Conservation (phyloP, 768 basidiomycete genomes). For the Amanita jacksonii region DNA sequence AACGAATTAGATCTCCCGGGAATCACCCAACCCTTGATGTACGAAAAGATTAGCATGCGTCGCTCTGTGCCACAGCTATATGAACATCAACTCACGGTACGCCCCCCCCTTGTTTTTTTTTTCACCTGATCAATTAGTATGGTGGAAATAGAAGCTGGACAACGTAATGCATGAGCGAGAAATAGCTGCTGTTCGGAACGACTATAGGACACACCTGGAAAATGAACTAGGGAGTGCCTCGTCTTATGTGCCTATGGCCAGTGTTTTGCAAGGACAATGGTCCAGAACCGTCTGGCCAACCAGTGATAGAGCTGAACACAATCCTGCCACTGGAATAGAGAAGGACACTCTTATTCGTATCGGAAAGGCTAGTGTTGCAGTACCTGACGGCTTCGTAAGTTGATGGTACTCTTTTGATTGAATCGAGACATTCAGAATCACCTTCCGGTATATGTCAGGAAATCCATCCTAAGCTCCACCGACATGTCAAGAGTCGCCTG, state of each 20-base stretch:
- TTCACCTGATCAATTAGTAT: constrained; percentile 14
- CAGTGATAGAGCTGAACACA: constrained; percentile 35
- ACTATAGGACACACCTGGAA: constrained; percentile 58
- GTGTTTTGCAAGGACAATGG: constrained; percentile 69
- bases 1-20: constrained; percentile 85
- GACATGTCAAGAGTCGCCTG: constrained; percentile 75
- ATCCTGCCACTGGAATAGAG: constrained; percentile 63
- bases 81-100: constrained; percentile 66
- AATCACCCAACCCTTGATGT: constrained; percentile 88
- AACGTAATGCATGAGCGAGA: constrained; percentile 41
- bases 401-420: not conserved
- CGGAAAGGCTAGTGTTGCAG: constrained; percentile 59
- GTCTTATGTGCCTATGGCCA: constrained; percentile 36
- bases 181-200: constrained; percentile 39
- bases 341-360: constrained; percentile 41
- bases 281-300: constrained; percentile 54
- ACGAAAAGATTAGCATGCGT: constrained; percentile 72
- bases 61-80: constrained; percentile 75
- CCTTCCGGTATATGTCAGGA: constrained; percentile 35
- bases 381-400: constrained; percentile 57
- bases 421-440: constrained; percentile 6
- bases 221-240: constrained; percentile 42
- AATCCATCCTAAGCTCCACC: constrained; percentile 66
- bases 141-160: constrained; percentile 22
- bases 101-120: not conserved